Evolutionary conservation across 805 yeast species (phyloP).

Genomic region (Limtongia smithiae): DNA sequence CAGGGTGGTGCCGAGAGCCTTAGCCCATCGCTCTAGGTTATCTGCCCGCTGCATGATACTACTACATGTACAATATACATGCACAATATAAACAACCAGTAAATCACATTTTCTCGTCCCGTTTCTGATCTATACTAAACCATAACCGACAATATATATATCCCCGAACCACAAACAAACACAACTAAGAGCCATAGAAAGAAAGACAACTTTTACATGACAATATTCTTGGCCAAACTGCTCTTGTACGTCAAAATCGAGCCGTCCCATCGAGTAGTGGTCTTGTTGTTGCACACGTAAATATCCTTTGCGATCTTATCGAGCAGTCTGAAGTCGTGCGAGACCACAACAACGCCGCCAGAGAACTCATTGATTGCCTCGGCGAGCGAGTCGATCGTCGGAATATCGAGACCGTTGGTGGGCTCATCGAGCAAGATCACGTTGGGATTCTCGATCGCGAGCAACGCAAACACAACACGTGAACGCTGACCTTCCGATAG

Average conservation of each 20-base stretch:
- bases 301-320: slow-evolving; percentile 97
- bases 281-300: slow-evolving; percentile 90
- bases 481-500: slow-evolving; percentile 99
- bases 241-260: slow-evolving; percentile 86
- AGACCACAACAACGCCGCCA: slow-evolving; percentile 98
- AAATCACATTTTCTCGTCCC: no score
- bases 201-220: slow-evolving; percentile 37
- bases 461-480: slow-evolving; percentile 93
- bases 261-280: slow-evolving; percentile 96
- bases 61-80: no score
- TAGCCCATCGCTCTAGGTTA: no score
- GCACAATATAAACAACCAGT: no score
- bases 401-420: slow-evolving; percentile 98
- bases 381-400: slow-evolving; percentile 96
- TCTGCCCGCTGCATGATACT: no score
- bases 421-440: slow-evolving; percentile 96
- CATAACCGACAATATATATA: no score
- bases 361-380: slow-evolving; percentile 90
- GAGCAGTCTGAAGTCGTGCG: slow-evolving; percentile 97
- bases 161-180: no score
- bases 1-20: no score
- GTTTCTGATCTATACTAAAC: no score
- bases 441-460: slow-evolving; percentile 94
- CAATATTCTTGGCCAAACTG: slow-evolving; percentile 87
- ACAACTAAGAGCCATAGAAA: neutral